phyloP scores from a whole-genome alignment of 1,284 basidiomycete species.

The Kwoniella shivajii region DNA sequence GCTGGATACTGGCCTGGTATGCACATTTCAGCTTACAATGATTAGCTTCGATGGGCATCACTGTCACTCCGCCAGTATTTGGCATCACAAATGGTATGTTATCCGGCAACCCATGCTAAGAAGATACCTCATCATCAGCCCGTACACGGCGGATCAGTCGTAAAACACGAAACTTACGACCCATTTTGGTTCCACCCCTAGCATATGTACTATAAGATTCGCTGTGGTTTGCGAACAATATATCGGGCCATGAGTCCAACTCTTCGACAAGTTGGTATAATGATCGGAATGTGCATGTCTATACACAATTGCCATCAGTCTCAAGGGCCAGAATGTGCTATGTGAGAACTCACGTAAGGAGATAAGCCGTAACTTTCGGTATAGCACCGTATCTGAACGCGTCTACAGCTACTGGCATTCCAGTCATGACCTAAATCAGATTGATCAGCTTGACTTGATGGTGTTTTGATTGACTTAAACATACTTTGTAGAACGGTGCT shows the following conservation, averaged over 20 bases:
- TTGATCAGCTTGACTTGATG: not conserved
- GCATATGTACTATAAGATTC: constrained; percentile 85
- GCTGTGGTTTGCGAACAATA: constrained; percentile 93
- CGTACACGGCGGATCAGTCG: not conserved
- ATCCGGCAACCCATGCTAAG: constrained; percentile 66
- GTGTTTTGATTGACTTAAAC: constrained; percentile 1
- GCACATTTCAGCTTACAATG: constrained; percentile 66
- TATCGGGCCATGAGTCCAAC: constrained; percentile 87
- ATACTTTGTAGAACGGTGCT: constrained; percentile 89
- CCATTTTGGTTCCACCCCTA: constrained; percentile 84
- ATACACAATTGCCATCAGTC: constrained; percentile 4
- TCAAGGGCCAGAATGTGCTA: not conserved
- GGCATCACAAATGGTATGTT: constrained; percentile 74
- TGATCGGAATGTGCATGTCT: constrained; percentile 95
- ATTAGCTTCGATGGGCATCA: constrained; percentile 95
- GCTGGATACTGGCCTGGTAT: not conserved
- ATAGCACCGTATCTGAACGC: constrained; percentile 93
- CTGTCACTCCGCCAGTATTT: constrained; percentile 78
- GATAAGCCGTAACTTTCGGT: constrained; percentile 82
- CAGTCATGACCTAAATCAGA: constrained; percentile 65
- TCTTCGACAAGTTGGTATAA: constrained; percentile 83
- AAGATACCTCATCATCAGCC: constrained; percentile 8
- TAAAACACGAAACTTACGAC: constrained; percentile 61
- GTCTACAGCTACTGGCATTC: constrained; percentile 96
- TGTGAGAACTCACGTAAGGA: constrained; percentile 71